These are phyloP conservation scores for Glarea lozoyensis DNA, from an alignment of 495 filamentous ascomycete species.

Conservation along the genomic window DNA sequence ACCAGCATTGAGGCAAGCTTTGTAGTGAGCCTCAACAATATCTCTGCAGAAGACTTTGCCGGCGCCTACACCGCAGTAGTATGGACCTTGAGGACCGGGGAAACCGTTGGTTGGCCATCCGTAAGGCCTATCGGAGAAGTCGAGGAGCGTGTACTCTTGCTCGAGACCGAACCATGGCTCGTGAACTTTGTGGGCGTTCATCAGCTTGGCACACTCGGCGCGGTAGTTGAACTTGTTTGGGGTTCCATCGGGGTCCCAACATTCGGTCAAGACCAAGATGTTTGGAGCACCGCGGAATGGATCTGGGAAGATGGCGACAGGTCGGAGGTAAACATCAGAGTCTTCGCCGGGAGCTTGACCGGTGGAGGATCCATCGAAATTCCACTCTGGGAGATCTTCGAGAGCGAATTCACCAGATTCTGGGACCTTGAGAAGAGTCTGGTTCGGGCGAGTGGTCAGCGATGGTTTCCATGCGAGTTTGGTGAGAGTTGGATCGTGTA, in stretches of 20 bases:
- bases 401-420: constrained; percentile 38
- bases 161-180: constrained; percentile 97
- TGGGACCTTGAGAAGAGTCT: constrained; percentile 70
- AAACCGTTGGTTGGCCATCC: constrained; percentile 95
- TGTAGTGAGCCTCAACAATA: constrained; percentile 97
- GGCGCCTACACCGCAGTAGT: constrained; percentile 98
- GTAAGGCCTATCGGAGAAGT: constrained; percentile 76
- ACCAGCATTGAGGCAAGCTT: constrained; percentile 85
- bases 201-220: constrained; percentile 76
- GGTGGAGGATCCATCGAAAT: constrained; percentile 96
- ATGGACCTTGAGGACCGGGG: constrained; percentile 94
- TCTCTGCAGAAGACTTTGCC: constrained; percentile 98
- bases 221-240: constrained; percentile 99
- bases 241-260: constrained; percentile 91
- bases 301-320: constrained; percentile 82
- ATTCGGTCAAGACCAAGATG: constrained; percentile 89
- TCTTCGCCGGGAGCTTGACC: constrained; percentile 91
- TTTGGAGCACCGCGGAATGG: constrained; percentile 79
- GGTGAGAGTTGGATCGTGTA: constrained; percentile 11
- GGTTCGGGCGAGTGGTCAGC: constrained; percentile 18
- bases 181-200: constrained; percentile 76
- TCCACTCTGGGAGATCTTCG: constrained; percentile 94
- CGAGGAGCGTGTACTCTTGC: constrained; percentile 95
- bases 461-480: constrained; percentile 5
- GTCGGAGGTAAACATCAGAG: constrained; percentile 96